Percentiles rank a stretch among this genome's conserved stretches.
phyloP scores from a whole-genome alignment of 2,329 filamentous ascomycete species.

The Dryadomyces quercivorus region DNA sequence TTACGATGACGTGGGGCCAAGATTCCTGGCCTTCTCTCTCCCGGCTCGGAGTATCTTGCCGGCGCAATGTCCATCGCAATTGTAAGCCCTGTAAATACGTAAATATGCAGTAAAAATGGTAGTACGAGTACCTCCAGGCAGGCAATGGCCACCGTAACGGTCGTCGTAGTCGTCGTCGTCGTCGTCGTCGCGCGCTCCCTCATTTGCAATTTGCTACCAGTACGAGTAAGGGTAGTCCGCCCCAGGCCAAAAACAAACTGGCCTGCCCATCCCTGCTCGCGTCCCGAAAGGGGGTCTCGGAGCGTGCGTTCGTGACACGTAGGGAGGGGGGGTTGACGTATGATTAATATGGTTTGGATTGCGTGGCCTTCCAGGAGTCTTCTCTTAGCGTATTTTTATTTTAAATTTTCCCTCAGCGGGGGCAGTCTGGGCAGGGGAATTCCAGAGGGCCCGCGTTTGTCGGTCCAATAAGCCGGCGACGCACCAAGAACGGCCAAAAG shows the following conservation, averaged over 20 bases:
- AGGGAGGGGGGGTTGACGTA: neutral
- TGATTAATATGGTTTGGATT: neutral
- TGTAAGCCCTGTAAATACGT: no score
- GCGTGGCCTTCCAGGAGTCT: neutral
- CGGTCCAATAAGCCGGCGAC: neutral
- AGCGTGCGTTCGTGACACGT: neutral
- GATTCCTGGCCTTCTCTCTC: neutral
- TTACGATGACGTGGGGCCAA: neutral
- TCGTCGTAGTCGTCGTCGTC: no score
- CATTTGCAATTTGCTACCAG: no score
- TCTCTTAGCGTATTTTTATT: neutral
- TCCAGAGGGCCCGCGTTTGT: neutral
- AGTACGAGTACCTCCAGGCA: no score
- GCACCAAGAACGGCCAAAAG: no score
- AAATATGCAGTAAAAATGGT: no score
- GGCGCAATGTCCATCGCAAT: no score
- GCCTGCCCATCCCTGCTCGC: neutral
- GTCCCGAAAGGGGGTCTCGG: neutral
- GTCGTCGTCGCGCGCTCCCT: no score
- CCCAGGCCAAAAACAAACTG: no score
- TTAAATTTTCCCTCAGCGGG: neutral
- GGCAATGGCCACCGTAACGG: no score
- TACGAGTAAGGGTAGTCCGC: no score
- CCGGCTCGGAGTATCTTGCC: no score
- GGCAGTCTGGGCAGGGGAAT: neutral